These are phyloP conservation scores for Bifiguratus adelaidae DNA, from an alignment of 192 early-diverging fungal species.

Conservation along the genomic window DNA sequence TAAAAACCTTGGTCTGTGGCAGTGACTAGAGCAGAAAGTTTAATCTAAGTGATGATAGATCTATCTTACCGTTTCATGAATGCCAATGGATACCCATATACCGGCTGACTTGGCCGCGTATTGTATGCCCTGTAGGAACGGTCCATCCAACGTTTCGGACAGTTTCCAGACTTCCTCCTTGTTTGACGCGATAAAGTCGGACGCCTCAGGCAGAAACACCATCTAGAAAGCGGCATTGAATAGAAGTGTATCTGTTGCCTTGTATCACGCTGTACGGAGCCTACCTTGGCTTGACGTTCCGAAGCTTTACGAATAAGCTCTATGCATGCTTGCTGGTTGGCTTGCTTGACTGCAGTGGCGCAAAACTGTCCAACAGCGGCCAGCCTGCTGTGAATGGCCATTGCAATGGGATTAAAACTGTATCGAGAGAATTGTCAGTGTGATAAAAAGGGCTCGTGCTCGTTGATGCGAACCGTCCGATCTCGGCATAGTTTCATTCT, in stretches of 20 bases:
- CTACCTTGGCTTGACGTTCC: constrained; percentile 40
- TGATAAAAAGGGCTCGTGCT: too few species aligned
- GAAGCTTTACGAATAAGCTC: constrained; percentile 48
- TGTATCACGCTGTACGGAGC: neutral
- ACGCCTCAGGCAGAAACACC: constrained; percentile 76
- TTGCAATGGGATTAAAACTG: neutral
- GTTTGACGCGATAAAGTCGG: constrained; percentile 63
- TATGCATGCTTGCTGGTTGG: constrained; percentile 50
- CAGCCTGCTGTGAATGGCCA: constrained; percentile 2
- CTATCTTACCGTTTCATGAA: constrained; percentile 54
- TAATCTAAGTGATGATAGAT: neutral
- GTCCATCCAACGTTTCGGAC: constrained; percentile 28
- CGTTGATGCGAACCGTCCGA: too few species aligned
- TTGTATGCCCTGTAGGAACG: constrained; percentile 51
- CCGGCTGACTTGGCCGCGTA: constrained; percentile 39
- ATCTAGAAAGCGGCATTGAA: constrained; percentile 24
- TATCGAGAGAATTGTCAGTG: too few species aligned
- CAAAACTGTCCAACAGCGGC: constrained; percentile 68
- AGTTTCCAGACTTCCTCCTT: constrained; percentile 34
- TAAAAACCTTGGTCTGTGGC: constrained; percentile 29
- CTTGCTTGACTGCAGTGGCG: constrained; percentile 38
- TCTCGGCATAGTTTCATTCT: too few species aligned
- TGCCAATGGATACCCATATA: constrained; percentile 66
- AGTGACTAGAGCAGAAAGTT: neutral
- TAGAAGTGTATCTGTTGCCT: neutral